phyloP scores from a whole-genome alignment of 108 stramenopile species.

The Bacterosira constricta region DNA sequence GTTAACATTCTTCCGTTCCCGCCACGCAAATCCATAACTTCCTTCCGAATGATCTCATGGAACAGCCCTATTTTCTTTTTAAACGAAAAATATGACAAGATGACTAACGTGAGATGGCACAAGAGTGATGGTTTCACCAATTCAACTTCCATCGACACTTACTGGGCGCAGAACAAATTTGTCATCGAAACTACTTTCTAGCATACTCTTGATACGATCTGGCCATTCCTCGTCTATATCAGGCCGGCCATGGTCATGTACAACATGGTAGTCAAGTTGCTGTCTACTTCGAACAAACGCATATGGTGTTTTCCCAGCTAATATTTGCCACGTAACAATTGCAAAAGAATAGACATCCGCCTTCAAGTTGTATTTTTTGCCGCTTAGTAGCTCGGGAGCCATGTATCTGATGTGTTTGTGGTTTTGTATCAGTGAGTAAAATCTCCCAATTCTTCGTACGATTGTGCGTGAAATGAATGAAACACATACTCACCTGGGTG shows the following conservation, averaged over 20 bases:
- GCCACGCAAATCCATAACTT: neutral
- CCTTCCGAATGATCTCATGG: neutral
- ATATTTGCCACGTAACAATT: conserved; percentile 62
- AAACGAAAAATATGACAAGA: neutral
- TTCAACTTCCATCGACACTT: neutral
- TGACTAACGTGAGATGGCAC: too few species aligned
- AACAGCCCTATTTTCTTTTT: conserved; percentile 5
- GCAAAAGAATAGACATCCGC: conserved; percentile 72
- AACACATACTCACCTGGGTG: conserved; percentile 17
- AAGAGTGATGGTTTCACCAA: neutral
- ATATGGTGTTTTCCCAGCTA: conserved; percentile 59
- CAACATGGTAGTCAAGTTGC: too few species aligned
- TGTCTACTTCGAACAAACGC: neutral
- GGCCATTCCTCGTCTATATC: too few species aligned
- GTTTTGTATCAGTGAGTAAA: too few species aligned
- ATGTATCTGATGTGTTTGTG: conserved; percentile 63
- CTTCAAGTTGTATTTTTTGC: conserved; percentile 59
- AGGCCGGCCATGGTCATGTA: too few species aligned
- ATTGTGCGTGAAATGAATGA: too few species aligned
- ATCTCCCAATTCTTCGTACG: too few species aligned
- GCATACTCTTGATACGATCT: too few species aligned
- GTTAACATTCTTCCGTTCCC: too few species aligned
- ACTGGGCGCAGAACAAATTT: too few species aligned
- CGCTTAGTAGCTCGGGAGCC: conserved; percentile 72
- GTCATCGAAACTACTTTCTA: too few species aligned